Percentiles rank a stretch among this genome's conserved stretches.
These are phyloP conservation scores for Cyamopsis tetragonoloba DNA, from an alignment of 306 rosid species.

Conservation along the genomic window DNA sequence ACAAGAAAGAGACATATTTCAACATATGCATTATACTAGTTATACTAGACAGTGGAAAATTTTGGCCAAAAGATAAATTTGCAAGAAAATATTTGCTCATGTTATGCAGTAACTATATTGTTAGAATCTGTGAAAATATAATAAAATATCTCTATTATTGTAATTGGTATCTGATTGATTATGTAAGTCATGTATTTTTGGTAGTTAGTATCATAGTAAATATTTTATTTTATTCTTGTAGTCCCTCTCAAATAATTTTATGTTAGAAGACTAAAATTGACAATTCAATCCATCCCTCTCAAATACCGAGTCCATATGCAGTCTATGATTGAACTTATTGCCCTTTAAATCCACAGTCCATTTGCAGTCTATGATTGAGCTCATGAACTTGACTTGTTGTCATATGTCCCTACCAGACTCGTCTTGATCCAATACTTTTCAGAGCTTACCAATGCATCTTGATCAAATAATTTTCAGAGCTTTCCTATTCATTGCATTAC, in stretches of 20 bases:
- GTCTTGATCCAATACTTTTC: no score
- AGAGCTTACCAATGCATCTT: no score
- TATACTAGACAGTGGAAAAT: not conserved
- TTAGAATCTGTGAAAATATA: no score
- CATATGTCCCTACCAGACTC: not conserved
- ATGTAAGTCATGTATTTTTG: no score
- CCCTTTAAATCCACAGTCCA: not conserved
- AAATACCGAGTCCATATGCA: no score
- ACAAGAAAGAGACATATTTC: not conserved
- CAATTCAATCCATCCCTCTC: conserved; percentile 2
- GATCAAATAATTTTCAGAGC: not conserved
- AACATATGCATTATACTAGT: not conserved
- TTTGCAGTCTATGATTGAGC: not conserved
- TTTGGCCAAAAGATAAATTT: not conserved
- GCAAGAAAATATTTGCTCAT: not conserved
- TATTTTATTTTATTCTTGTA: no score
- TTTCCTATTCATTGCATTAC: not conserved
- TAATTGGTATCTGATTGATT: no score
- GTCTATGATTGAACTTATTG: no score
- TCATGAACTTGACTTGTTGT: not conserved
- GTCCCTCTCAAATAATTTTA: no score
- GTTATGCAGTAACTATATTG: not conserved
- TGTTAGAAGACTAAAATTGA: no score
- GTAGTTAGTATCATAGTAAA: no score
- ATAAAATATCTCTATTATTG: no score